Base-by-base conservation (phyloP, 768 basidiomycete species). In the Russula earlei region DNA sequence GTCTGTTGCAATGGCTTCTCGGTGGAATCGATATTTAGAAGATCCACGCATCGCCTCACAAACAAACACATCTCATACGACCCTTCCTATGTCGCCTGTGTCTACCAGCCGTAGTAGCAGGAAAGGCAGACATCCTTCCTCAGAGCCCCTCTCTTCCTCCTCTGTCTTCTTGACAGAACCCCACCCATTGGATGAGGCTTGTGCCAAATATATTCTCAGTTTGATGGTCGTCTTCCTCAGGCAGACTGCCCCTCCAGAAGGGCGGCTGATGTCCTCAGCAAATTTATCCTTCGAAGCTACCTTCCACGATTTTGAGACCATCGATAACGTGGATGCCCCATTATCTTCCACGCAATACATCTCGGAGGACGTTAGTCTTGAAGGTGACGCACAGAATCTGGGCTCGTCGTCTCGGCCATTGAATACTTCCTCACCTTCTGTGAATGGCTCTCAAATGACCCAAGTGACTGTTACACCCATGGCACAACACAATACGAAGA, bases 171-270 rank as follows among this genome's bases (percentile, higher is more conserved):
- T 76, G 72, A 70, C 77, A 22, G 90, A 91, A 62, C 80, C 84
- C 17, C 74, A 81, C 4, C 80, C 87, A 1, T 74, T 95, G 37
- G 87, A 94, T 58, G 92, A 94, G 58, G 75, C 77, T 34, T 85
- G 88, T 62, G 90, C 88, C 24, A 81, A 78, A 67, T 91, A 91
- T 67, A 77, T 91, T 43, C 72, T 93, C 51, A 84, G 82, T 66
- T 84, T 92, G 42, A 83, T 93, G 80, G 78, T 89, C 17, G 70
- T 85, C n/a, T 89, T 87, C 67, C 77, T 91, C 34, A 80, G 88
- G 17, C 84, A 89, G 66, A 84, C 85, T 0, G 74, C 81, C 0
- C 72, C 77, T 33, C 69, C 75, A 20, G 82, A 86, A 17, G 69
- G 72, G 31, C 72, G 77, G 9, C 70, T 80, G n/a, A 76, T 78